Evolutionary conservation across 345 rosid genomes (phyloP).

Genomic region (Brassica nigra): DNA sequence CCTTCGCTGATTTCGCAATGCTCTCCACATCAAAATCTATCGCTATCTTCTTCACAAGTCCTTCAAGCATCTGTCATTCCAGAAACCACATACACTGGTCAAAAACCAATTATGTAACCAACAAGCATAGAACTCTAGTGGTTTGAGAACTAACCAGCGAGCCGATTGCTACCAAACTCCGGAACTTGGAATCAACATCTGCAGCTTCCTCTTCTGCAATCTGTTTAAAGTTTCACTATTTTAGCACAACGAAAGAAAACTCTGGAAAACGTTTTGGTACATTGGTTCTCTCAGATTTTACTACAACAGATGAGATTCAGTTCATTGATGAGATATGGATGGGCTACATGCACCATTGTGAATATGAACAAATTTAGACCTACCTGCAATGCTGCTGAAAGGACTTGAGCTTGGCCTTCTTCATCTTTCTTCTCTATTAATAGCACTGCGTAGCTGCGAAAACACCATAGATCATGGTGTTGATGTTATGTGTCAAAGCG

Average conservation of each 20-base stretch:
- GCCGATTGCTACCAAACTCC: conserved; percentile 91
- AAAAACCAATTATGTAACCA: neutral
- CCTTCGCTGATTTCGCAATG: conserved; percentile 68
- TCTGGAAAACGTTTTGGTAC: neutral
- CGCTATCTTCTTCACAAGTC: conserved; percentile 74
- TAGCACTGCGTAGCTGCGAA: conserved; percentile 76
- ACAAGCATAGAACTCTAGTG: neutral
- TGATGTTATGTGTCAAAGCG: neutral
- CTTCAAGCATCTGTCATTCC: conserved; percentile 77
- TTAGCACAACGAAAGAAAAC: conserved; percentile 2
- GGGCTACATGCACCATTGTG: neutral
- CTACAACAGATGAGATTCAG: neutral
- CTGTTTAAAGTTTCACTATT: conserved; percentile 38
- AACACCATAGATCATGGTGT: neutral
- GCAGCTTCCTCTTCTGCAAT: conserved; percentile 75
- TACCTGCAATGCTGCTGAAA: conserved; percentile 94
- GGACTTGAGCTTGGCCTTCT: conserved; percentile 96
- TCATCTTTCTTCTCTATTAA: conserved; percentile 77
- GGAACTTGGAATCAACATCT: conserved; percentile 84
- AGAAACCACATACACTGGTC: neutral
- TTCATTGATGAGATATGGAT: neutral
- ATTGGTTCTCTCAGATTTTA: conserved; percentile 13
- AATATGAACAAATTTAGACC: neutral
- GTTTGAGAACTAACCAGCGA: conserved; percentile 61
- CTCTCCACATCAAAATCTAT: conserved; percentile 79